Evolutionary conservation across 1,284 basidiomycete species (phyloP), one percentile per base, ranked within the genome.

Genomic region (Cystobasidium pallidum): DNA sequence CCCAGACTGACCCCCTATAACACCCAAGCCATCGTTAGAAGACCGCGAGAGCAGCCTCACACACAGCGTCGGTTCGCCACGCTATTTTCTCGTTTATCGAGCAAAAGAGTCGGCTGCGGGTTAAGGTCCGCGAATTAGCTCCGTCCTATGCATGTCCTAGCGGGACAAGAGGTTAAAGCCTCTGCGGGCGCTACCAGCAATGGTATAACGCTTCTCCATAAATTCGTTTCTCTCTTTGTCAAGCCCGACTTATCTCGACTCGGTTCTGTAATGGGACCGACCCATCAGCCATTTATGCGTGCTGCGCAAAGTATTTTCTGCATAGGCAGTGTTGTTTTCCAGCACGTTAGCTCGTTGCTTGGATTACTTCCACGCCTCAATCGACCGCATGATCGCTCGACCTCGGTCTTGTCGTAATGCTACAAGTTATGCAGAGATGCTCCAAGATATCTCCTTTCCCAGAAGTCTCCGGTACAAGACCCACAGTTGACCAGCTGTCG

Each of bases 41-140:
- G 66, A 67, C 66, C 66, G 66, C 66, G 66, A 67, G 66, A 67
- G 66, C 66, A 67, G 52, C 66, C 66, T 45, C 54, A 67, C 66
- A 67, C 66, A 67, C 66, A 67, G 66, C 66, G 55, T 67, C 45
- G 66, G 66, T 67, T 36, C 54, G 59, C 66, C 66, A 67, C 55
- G 66, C 66, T 45, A 41, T 24, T 47, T 57, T 55, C 51, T 67
- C 47, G 34, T 34, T 57, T 6, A 13, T 55, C 13, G 32, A 28
- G 13, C 8, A 51, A 13, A 51, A 51, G 54, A 64, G 24, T 64
- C 47, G 66, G 66, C 52, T 67, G 66, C 66, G 66, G 66, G 66
- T 64, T 64, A 67, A 67, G 66, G 66, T 67, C 66, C 66, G 66
- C 52, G 66, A 57, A 51, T 67, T 30, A 47, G 41, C 66, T 67